phyloP scores from a whole-genome alignment of 1,284 basidiomycete genomes.

The Fomitopsis pinicola region DNA sequence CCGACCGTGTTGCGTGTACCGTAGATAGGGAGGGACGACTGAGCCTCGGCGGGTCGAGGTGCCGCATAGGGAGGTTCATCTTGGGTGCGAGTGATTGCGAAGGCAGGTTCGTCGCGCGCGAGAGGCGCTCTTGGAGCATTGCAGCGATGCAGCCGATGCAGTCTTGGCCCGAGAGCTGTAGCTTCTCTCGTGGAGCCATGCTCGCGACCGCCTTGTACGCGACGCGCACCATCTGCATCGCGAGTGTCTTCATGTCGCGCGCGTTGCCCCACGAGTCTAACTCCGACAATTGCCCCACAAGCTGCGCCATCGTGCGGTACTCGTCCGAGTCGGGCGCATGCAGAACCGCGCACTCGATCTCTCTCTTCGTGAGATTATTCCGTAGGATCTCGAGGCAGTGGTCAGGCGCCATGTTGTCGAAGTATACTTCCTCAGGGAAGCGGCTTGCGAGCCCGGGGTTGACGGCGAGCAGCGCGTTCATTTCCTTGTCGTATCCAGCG shows the following conservation, averaged over 20 bases:
- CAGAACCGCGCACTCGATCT: constrained; percentile 25
- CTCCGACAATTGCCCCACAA: constrained; percentile 37
- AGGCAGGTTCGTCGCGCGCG: background rate
- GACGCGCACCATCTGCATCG: constrained; percentile 39
- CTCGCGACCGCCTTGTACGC: constrained; percentile 17
- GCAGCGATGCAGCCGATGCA: background rate
- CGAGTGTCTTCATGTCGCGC: constrained; percentile 40
- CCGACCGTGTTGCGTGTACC: background rate
- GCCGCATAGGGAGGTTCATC: background rate
- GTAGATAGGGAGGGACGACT: background rate
- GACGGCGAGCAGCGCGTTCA: constrained; percentile 51
- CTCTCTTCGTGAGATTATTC: constrained; percentile 38
- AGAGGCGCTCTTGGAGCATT: background rate
- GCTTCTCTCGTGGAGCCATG: background rate
- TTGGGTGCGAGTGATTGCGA: background rate
- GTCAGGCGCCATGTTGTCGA: constrained; percentile 46
- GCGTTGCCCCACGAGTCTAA: constrained; percentile 62
- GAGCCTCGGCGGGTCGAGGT: background rate
- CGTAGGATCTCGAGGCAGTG: constrained; percentile 48
- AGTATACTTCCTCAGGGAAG: constrained; percentile 56
- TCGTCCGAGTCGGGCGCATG: constrained; percentile 30
- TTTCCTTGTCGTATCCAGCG: constrained; percentile 64
- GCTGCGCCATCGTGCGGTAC: constrained; percentile 31
- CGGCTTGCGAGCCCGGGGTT: constrained; percentile 64
- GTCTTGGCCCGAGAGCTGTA: background rate